phyloP scores from a whole-genome alignment of 495 filamentous ascomycete genomes.

The Neurospora sp. region DNA sequence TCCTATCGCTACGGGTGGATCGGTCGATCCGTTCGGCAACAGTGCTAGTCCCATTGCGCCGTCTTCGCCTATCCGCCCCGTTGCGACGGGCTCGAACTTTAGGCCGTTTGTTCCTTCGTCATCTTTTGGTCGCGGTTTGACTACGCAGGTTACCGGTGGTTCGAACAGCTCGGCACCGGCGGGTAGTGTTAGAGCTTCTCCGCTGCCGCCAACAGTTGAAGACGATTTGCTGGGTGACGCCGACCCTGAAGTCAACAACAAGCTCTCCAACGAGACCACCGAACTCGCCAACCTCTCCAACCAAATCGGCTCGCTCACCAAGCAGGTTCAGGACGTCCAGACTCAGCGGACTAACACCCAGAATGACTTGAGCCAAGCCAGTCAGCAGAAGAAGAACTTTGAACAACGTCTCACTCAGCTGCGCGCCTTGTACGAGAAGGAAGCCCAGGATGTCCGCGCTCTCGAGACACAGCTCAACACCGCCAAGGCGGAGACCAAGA shows the following conservation, averaged over 20 bases:
- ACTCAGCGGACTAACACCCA: slow-evolving; percentile 67
- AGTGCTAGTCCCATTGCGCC: slow-evolving; percentile 37
- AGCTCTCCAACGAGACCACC: slow-evolving; percentile 74
- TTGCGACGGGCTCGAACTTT: slow-evolving; percentile 48
- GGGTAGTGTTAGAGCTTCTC: slow-evolving; percentile 19
- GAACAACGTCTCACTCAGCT: slow-evolving; percentile 78
- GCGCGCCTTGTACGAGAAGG: slow-evolving; percentile 80
- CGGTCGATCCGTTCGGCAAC: slow-evolving; percentile 50
- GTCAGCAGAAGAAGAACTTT: slow-evolving; percentile 80
- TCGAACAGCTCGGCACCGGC: slow-evolving; percentile 41
- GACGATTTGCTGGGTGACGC: slow-evolving; percentile 94
- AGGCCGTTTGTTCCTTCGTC: slow-evolving; percentile 89
- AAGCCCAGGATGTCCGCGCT: slow-evolving; percentile 72
- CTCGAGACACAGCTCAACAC: slow-evolving; percentile 71
- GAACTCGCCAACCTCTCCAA: slow-evolving; percentile 96
- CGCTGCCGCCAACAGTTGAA: slow-evolving; percentile 43
- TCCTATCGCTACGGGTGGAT: slow-evolving; percentile 63
- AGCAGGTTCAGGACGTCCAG: slow-evolving; percentile 89
- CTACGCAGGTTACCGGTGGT: slow-evolving; percentile 66
- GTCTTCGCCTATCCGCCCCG: slow-evolving; percentile 40
- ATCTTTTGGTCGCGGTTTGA: slow-evolving; percentile 75
- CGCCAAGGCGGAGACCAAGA: slow-evolving; percentile 70
- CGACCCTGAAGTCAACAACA: slow-evolving; percentile 82
- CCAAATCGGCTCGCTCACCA: slow-evolving; percentile 79
- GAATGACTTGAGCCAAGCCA: slow-evolving; percentile 66